Percentiles rank a stretch among this genome's conserved stretches.
phyloP scores from a whole-genome alignment of 2,329 filamentous ascomycete genomes.

The Trichoderma sp. region DNA sequence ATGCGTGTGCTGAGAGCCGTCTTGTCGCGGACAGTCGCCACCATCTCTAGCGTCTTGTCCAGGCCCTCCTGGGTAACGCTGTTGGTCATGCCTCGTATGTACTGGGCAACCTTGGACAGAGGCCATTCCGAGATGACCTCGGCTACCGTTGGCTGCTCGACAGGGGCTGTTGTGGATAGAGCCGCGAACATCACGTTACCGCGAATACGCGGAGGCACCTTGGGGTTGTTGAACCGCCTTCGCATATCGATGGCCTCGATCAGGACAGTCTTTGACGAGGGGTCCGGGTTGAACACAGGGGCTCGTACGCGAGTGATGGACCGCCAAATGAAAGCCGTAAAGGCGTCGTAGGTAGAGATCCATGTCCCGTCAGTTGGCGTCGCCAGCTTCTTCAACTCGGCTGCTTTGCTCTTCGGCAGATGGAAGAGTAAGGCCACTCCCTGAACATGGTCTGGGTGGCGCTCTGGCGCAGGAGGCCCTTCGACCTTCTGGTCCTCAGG shows the following conservation, averaged over 20 bases:
- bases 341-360: conserved; percentile 14
- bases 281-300: background rate
- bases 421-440: background rate
- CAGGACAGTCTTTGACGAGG: no score
- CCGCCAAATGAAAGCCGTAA: conserved; percentile 7
- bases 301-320: background rate
- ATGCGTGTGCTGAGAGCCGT: background rate
- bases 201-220: background rate
- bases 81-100: conserved; percentile 6
- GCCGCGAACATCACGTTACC: conserved; percentile 12
- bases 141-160: conserved; percentile 1
- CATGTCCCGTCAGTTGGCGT: background rate
- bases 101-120: background rate
- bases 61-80: conserved; percentile 3
- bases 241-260: conserved; percentile 2
- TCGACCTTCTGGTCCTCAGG: background rate
- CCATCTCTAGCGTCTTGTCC: background rate
- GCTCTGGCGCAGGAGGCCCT: background rate
- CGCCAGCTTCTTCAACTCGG: conserved; percentile 2
- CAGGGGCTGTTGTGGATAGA: background rate
- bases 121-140: conserved; percentile 9
- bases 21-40: background rate
- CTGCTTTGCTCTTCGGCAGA: background rate
- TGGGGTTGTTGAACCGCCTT: background rate
- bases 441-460: background rate